Percentiles rank a stretch among this genome's conserved stretches.
Conservation (phyloP, 2,329 filamentous ascomycete genomes). For the Rhynchosporium agropyri region DNA sequence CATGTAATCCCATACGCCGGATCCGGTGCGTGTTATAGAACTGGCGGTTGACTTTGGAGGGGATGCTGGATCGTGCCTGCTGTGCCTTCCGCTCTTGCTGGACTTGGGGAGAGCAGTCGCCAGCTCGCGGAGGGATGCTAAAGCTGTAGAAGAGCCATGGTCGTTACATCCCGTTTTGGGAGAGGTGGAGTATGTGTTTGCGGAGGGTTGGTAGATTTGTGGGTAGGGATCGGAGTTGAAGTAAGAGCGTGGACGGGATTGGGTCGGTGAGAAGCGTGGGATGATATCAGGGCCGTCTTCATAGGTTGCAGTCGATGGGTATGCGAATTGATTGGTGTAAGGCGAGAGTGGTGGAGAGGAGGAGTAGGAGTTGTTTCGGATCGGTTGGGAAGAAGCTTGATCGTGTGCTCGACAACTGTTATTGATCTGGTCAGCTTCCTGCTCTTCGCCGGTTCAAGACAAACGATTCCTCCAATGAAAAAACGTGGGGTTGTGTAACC, state of each 20-base stretch:
- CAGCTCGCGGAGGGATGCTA: conserved; percentile 37
- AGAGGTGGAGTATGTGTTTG: conserved; percentile 14
- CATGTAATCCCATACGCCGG: conserved; percentile 40
- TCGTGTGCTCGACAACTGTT: conserved; percentile 37
- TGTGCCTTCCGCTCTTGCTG: conserved; percentile 6
- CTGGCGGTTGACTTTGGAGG: conserved; percentile 28
- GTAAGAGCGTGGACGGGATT: conserved; percentile 60
- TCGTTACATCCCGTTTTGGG: conserved; percentile 10
- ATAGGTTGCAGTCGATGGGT: conserved; percentile 46
- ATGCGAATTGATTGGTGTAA: conserved; percentile 37
- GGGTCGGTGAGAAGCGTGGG: conserved; percentile 64
- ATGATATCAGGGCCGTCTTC: conserved; percentile 63
- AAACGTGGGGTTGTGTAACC: not conserved
- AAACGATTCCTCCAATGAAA: conserved; percentile 1
- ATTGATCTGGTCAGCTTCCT: not conserved
- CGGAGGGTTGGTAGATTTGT: conserved; percentile 45
- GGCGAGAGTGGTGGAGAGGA: conserved; percentile 42
- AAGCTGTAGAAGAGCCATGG: conserved; percentile 33
- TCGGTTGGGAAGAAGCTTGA: conserved; percentile 31
- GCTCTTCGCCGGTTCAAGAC: not conserved
- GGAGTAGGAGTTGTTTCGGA: conserved; percentile 30
- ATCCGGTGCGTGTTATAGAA: conserved; percentile 32
- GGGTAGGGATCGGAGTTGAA: conserved; percentile 50
- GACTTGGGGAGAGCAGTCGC: conserved; percentile 37
- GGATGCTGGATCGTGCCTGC: conserved; percentile 23